Base-by-base conservation (phyloP, 805 yeast species). In the Candida maris region DNA sequence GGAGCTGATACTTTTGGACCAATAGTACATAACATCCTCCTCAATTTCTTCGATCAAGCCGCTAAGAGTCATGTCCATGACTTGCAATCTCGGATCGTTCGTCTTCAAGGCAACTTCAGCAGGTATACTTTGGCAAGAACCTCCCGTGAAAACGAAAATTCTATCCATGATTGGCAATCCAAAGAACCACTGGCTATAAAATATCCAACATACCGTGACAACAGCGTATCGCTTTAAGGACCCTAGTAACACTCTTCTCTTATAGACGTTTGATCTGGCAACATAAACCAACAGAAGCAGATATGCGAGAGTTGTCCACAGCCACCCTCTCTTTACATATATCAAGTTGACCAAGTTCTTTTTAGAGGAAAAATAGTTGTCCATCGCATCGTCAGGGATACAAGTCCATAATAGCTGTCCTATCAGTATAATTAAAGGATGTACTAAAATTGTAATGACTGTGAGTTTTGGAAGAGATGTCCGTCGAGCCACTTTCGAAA, bases 271-370 rank as follows among this genome's bases (percentile, higher is more conserved):
- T n/a, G 51, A 45, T 24, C 25, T 30, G 30, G 25, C 39, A n/a
- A 46, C 41, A 16, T 41, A 32, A 6, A 21, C 9, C 3, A 53
- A 16, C 17, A 57, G 30, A 14, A 50, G 34, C 7, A 40, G 22
- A 29, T 62, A 70, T 3, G 70, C 68, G 4, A 72, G 4, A 0
- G 77, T 59, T 1, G 95, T 88, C 97, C 97, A 93, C 12, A 77
- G 69, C 97, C 97, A 93, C 2, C 97, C 97, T 18, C 70, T 71
- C 52, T 91, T 93, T 25, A 91, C 96, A 56, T 93, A 85, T 5
- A 72, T 31, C 15, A 70, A 71, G 59, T 91, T 91, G 42, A 89
- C 54, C 13, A 87, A 21, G 54, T 86, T 87, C 34, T 73, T 70
- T 61, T 85, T 87, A 38, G 78, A 67, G 34, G 74, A 72, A 57